phyloP scores from a whole-genome alignment of 306 rosid species.

The Prunus campanulata region DNA sequence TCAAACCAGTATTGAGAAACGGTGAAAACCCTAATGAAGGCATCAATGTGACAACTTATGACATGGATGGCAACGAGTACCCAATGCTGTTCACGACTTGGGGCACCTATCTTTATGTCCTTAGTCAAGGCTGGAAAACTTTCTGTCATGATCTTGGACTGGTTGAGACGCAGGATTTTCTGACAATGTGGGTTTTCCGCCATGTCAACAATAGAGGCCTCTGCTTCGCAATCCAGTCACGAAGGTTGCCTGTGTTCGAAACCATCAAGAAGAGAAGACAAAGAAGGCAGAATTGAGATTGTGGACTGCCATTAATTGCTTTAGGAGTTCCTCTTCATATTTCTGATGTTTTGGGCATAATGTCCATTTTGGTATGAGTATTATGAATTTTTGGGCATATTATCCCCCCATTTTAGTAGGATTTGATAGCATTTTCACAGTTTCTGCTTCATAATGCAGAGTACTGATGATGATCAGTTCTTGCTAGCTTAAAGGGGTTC shows the following conservation, averaged over 20 bases:
- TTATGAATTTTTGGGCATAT: background rate
- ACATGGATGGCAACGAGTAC: background rate
- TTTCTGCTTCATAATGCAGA: too few species aligned
- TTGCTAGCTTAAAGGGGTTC: too few species aligned
- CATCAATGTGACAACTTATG: background rate
- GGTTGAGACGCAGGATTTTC: background rate
- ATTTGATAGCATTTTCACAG: background rate
- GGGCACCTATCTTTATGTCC: constrained; percentile 1
- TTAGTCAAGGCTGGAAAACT: constrained; percentile 6
- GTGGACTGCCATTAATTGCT: background rate
- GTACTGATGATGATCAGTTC: too few species aligned
- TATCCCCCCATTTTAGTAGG: background rate
- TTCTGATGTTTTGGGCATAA: background rate
- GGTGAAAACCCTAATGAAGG: background rate
- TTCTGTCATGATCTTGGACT: background rate
- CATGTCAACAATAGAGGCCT: background rate
- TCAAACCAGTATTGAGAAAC: background rate
- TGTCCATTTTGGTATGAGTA: background rate
- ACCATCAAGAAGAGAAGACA: background rate
- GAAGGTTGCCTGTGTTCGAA: background rate
- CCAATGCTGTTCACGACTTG: constrained; percentile 9
- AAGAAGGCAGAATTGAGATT: background rate
- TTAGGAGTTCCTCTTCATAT: background rate
- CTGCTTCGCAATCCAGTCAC: constrained; percentile 6
- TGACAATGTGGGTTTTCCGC: constrained; percentile 11